Conservation (phyloP, 345 rosid species). For the Erucastrum elatum region DNA sequence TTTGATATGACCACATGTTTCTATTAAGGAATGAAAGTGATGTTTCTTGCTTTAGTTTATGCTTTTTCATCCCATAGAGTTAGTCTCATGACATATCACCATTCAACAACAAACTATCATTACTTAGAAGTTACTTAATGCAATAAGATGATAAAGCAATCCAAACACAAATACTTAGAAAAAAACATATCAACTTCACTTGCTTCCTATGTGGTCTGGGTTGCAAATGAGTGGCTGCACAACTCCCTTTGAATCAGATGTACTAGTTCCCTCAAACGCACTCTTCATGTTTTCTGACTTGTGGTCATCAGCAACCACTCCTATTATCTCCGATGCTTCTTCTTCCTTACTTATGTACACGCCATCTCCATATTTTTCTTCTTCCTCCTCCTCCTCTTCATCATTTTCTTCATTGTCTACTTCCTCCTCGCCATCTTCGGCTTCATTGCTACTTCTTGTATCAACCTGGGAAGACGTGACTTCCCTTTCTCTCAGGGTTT, state of each 20-base stretch:
- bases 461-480: constrained; percentile 11
- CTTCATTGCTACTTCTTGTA: constrained; percentile 8
- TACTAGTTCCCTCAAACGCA: constrained; percentile 4
- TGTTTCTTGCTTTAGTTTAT: not conserved
- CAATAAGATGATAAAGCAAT: constrained; percentile 14
- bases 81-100: constrained; percentile 17
- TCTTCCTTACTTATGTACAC: constrained; percentile 30
- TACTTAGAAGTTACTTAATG: constrained; percentile 25
- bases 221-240: constrained; percentile 13
- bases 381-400: not conserved
- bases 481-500: constrained; percentile 60
- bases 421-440: not conserved
- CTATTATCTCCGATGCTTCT: constrained; percentile 6
- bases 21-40: constrained; percentile 6
- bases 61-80: not conserved
- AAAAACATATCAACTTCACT: constrained; percentile 11
- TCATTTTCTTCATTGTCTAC: not conserved
- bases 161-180: constrained; percentile 17
- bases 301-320: constrained; percentile 18
- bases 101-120: constrained; percentile 27
- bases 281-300: constrained; percentile 23
- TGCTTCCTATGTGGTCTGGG: constrained; percentile 17
- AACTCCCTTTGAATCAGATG: constrained; percentile 18
- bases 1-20: constrained; percentile 2
- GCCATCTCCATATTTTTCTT: constrained; percentile 20